Percentiles rank a stretch among this genome's conserved stretches.
phyloP scores from a whole-genome alignment of 2,329 filamentous ascomycete species.

The Fusarium coffeatum region DNA sequence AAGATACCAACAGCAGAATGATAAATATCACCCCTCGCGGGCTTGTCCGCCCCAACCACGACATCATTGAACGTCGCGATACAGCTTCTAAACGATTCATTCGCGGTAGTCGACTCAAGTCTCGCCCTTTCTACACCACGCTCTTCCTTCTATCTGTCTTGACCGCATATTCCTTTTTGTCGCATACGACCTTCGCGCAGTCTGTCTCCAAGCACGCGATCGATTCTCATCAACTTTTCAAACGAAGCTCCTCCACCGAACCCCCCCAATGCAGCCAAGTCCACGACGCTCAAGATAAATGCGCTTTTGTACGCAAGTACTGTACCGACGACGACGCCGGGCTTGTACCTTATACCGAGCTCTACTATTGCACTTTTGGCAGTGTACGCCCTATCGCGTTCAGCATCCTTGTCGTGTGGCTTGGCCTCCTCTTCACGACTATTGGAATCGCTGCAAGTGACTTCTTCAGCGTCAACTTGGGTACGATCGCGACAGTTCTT shows the following conservation, averaged over 20 bases:
- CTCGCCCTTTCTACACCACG: conserved; percentile 63
- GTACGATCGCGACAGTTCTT: conserved; percentile 87
- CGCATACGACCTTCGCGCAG: conserved; percentile 37
- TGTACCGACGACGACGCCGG: conserved; percentile 92
- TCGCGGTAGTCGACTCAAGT: conserved; percentile 55
- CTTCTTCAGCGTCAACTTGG: conserved; percentile 97
- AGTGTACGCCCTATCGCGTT: conserved; percentile 82
- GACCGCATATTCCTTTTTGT: conserved; percentile 58
- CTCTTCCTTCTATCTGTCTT: conserved; percentile 60
- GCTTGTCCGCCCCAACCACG: conserved; percentile 9
- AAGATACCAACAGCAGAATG: conserved; percentile 35
- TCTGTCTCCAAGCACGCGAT: conserved; percentile 18
- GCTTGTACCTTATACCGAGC: conserved; percentile 84
- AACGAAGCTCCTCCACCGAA: conserved; percentile 44
- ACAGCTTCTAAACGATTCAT: conserved; percentile 19
- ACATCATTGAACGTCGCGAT: conserved; percentile 14
- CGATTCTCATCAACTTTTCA: conserved; percentile 36
- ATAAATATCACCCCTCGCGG: conserved; percentile 22
- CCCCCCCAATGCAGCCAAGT: conserved; percentile 78
- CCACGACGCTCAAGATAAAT: conserved; percentile 81
- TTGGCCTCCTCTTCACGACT: conserved; percentile 90
- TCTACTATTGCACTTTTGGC: conserved; percentile 88
- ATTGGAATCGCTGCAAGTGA: conserved; percentile 98
- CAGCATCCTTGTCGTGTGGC: conserved; percentile 80
- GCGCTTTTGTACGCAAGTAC: conserved; percentile 83